Evolutionary conservation across 2,329 filamentous ascomycete species (phyloP), one percentile per base, ranked within the genome.

Genomic region (Ilyonectria mors-panacis): DNA sequence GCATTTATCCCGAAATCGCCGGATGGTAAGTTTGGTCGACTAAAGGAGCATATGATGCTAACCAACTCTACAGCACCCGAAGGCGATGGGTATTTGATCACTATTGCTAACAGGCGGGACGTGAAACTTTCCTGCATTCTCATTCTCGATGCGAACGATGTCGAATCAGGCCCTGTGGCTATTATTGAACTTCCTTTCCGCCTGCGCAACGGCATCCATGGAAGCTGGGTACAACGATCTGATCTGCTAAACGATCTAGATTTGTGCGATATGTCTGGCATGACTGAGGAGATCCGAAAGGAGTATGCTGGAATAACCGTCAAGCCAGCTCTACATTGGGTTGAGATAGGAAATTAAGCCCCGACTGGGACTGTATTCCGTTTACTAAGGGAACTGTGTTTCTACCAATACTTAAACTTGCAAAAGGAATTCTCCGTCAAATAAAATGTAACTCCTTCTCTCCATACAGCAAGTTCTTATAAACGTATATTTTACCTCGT

Each of bases 161-260:
- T 55, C 15, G 53, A 42, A 42, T 6, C 33, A 6, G 53, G 53
- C 10, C 53, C 53, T 8, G 35, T 55, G 2, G 53, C 53, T n/a
- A 55, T 55, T 17, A 55, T 55, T 3, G 53, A 55, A 3, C 35
- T 55, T 15, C 53, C 53, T 6, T 55, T 55, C 21, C 53, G 53
- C 33, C 6, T 55, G 35, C 53, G 53, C 53, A 42, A 42, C 15
- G 53, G 53, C 10, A 55, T 55, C 23, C 53, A 55, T 55, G 53
- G 53, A 26, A 55, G 53, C 35, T 55, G 53, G 53, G 53, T 55
- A 2, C 53, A 35, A 42, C 33, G 35, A 28, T 37, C 51, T 12
- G n/a, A 54, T 12, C 30, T 55, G 1, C 33, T 26, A 23, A 2
- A 8, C 5, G 19, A 42, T 23, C n/a, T 17, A 13, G 53, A 55